Percentiles rank a stretch among this genome's conserved stretches.
phyloP scores from a whole-genome alignment of 495 filamentous ascomycete genomes.

The Penicillium herquei region DNA sequence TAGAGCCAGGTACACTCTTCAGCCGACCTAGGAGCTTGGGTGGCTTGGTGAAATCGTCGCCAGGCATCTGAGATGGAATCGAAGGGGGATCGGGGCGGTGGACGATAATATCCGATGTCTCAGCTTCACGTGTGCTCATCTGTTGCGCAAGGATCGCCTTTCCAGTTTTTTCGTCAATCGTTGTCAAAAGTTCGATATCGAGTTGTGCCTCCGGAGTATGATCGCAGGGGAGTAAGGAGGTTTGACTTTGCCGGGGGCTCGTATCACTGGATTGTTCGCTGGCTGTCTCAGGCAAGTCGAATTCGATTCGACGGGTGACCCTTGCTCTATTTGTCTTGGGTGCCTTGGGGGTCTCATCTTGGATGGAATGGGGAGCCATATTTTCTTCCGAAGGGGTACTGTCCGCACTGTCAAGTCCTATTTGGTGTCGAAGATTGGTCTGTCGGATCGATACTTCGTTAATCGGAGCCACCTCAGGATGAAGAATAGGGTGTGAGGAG shows the following conservation, averaged over 20 bases:
- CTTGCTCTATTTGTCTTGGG: constrained; percentile 17
- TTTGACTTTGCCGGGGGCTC: constrained; percentile 13
- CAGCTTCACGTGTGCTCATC: constrained; percentile 15
- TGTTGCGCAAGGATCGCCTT: constrained; percentile 31
- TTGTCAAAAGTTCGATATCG: constrained; percentile 39
- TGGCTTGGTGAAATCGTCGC: constrained; percentile 32
- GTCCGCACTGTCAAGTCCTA: constrained; percentile 11
- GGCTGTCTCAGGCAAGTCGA: constrained; percentile 43
- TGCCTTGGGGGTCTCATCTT: constrained; percentile 34
- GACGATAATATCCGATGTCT: constrained; percentile 24
- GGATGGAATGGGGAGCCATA: constrained; percentile 9
- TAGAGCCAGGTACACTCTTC: constrained; percentile 42
- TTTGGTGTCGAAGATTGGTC: constrained; percentile 31
- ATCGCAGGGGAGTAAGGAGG: background rate
- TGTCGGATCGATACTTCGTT: constrained; percentile 33
- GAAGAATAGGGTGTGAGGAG: constrained; percentile 43
- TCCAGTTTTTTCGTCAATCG: constrained; percentile 44
- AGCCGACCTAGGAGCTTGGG: constrained; percentile 45
- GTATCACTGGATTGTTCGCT: constrained; percentile 39
- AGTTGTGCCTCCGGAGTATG: constrained; percentile 6
- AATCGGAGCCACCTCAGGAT: constrained; percentile 30
- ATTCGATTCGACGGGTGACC: constrained; percentile 31
- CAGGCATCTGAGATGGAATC: constrained; percentile 1
- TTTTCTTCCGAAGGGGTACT: constrained; percentile 10
- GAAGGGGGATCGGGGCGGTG: constrained; percentile 14